Base-by-base conservation (phyloP, 805 yeast genomes). In the Candida pseudofarinosa region DNA sequence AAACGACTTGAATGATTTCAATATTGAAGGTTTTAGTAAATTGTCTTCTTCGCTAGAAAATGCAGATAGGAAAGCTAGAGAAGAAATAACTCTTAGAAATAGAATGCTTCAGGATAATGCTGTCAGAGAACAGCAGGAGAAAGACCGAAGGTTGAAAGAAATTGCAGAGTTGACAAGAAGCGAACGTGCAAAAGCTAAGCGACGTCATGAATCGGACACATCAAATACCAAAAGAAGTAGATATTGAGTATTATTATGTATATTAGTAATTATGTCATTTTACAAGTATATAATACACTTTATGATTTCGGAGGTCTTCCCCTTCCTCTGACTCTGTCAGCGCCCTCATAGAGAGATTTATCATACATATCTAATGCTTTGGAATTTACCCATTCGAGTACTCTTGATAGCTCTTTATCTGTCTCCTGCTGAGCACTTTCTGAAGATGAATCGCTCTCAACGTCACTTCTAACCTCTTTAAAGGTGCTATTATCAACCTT, bases 1-100 rank as follows among this genome's bases (percentile, higher is more conserved):
- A 10, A 23, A 10, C 10, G 28, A 10, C 10, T 10, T 10, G 6
- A 10, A 6, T 23, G 28, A 23, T 23, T 23, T 23, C 28, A 26
- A 20, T 7, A 20, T 38, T 2, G 38, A 36, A 12, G 80, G 80
- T 36, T 82, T 84, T 56, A 72, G 78, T 2, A 68, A 73, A 26
- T 70, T 91, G 18, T 78, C 89, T 1, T 77, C 74, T 39, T 96
- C 97, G 0, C 69, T 91, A 40, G 83, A 79, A 40, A 64, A 66
- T 13, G 95, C 93, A 0, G 91, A 63, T 36, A 43, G 47, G 13
- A 32, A 49, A 17, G 67, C 67, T 3, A 42, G 69, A 45, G 58
- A 56, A 33, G 61, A 59, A 38, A 51, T 64, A 13, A 49, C 51
- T 20, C 39, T 50, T 1, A 40, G 70, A 18, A 63, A 63, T 42